phyloP scores from a whole-genome alignment of 2,329 filamentous ascomycete species.

The Periconia macrospinosa region DNA sequence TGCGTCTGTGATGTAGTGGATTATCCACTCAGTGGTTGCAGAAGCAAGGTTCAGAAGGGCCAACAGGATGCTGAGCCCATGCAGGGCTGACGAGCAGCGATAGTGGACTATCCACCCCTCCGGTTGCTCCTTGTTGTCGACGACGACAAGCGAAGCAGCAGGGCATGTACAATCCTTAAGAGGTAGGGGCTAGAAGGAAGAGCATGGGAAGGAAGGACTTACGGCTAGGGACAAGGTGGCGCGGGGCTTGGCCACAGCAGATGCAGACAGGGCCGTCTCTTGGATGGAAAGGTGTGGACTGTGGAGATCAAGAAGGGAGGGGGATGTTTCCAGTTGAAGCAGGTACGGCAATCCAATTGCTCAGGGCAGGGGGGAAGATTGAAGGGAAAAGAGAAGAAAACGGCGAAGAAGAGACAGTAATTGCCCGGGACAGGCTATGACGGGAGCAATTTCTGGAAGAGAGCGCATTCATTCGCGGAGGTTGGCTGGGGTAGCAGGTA shows the following conservation, averaged over 20 bases:
- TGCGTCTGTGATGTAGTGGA: constrained; percentile 35
- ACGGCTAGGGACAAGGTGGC: constrained; percentile 5
- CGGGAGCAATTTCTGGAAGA: constrained; percentile 27
- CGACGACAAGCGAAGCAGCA: constrained; percentile 11
- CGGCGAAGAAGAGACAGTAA: constrained; percentile 13
- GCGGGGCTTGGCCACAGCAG: neutral
- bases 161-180: constrained; percentile 23
- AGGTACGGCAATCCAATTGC: constrained; percentile 29
- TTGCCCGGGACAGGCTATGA: constrained; percentile 15
- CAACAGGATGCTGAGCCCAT: constrained; percentile 42
- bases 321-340: constrained; percentile 19
- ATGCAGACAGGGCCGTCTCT: no score
- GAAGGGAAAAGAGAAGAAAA: constrained; percentile 21
- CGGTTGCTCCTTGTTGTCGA: constrained; percentile 27
- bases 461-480: neutral
- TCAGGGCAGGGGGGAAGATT: constrained; percentile 27
- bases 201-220: constrained; percentile 19
- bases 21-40: constrained; percentile 38
- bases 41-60: constrained; percentile 35
- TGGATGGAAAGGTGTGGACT: no score
- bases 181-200: constrained; percentile 9
- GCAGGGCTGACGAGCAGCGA: constrained; percentile 36
- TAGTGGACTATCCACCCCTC: constrained; percentile 26
- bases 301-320: no score
- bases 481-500: constrained; percentile 14